Base-by-base conservation (phyloP, 2,329 filamentous ascomycete genomes). In the Exophiala sideris region DNA sequence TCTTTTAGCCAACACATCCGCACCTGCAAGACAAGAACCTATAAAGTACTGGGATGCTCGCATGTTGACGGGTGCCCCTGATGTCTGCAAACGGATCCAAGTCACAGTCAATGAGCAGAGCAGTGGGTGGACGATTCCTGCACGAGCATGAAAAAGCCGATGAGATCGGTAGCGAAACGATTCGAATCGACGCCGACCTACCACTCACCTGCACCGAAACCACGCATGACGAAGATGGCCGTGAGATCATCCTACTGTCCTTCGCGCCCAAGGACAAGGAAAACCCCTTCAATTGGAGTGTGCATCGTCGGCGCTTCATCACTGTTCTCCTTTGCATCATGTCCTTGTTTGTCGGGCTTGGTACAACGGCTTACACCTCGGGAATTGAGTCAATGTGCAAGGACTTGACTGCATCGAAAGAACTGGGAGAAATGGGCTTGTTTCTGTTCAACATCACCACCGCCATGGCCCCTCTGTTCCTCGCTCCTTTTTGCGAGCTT, bases 311-410 rank as follows among this genome's bases (percentile, higher is more conserved):
- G 66, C 67, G 70, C 3, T 72, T 74, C 59, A 75, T 79, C 58
- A 74, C 74, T 2, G 57, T 70, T 3, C 70, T 78, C 41, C 72
- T 80, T 11, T 78, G 76, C 60, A 58, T 76, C 10, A 80, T 79
- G 77, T 79, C 77, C 1, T 68, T 80, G 7, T 79, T 79, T 66
- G 78, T 79, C 54, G 77, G 77, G 65, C 70, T 79, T 11, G 77
- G 77, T n/a, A 79, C 77, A 5, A 79, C 77, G 3, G 75, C 76
- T 9, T 80, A 79, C 68, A 76, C 72, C 49, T 76, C 76, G 18
- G 77, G 76, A 40, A 76, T 79, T 59, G 62, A 64, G 49, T 67
- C 64, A 49, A 79, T 80, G 77, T 67, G 65, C 10, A 60, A 64
- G 33, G 77, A 79, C 0, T 64, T 80, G 6, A 70, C 73, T 20